phyloP scores from a whole-genome alignment of 306 rosid genomes.

The Neltuma alba region DNA sequence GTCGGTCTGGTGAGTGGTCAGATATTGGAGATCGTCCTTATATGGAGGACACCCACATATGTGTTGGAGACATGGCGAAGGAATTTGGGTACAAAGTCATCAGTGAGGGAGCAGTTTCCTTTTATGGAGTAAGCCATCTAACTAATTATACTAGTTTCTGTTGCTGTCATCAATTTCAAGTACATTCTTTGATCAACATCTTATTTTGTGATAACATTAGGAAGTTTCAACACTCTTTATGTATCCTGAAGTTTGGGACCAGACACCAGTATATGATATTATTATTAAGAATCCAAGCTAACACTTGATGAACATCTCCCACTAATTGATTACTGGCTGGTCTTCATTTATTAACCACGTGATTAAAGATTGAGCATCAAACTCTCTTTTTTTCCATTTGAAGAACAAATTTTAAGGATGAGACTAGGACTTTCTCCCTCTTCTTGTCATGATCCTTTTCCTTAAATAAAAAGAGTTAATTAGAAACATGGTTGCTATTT shows the following conservation, averaged over 20 bases:
- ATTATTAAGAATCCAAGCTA: background rate
- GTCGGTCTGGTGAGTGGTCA: conserved; percentile 94
- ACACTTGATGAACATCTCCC: background rate
- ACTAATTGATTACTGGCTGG: background rate
- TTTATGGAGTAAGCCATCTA: conserved; percentile 75
- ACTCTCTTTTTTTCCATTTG: background rate
- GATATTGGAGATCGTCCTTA: conserved; percentile 71
- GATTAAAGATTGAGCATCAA: background rate
- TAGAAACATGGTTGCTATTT: background rate
- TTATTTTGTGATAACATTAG: background rate
- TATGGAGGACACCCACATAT: conserved; percentile 91
- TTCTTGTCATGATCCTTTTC: background rate
- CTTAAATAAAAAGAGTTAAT: background rate
- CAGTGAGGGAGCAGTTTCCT: conserved; percentile 67
- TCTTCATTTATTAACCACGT: background rate
- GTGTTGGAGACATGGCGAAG: conserved; percentile 79
- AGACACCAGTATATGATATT: background rate
- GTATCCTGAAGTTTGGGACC: background rate
- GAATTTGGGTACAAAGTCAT: conserved; percentile 51
- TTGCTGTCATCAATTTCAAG: conserved; percentile 28
- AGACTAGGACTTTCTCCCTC: background rate
- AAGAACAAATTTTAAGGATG: background rate
- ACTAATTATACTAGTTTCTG: conserved; percentile 2
- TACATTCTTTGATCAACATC: background rate
- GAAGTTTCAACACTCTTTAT: background rate